Evolutionary conservation across 192 early-diverging fungal genomes (phyloP), one percentile per base, ranked within the genome.

Genomic region (Gigaspora rosea): DNA sequence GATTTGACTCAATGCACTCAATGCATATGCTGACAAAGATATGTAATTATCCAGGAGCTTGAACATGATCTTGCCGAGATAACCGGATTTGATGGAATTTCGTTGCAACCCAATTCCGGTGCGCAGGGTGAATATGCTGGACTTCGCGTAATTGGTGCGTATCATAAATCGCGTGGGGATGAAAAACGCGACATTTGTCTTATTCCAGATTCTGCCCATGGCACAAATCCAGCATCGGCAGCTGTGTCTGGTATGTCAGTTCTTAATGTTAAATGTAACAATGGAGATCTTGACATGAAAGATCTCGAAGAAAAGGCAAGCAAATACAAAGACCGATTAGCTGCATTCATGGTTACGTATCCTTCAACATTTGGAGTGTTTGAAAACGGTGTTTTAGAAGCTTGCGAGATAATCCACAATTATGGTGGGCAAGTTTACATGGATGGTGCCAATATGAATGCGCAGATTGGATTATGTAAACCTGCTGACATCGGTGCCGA

Each of bases 111-210:
- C 81, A 99, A 99, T 91, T 94, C 92, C 78, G 98, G 98, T 51
- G 98, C 98, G 16, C 98, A 99, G 86, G 98, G 98, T 80, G 98
- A 99, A 85, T 99, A 97, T 85, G 91, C 98, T 59, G 98, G 98
- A 79, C 91, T 99, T 50, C 93, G 96, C 58, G 88, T 89, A 50
- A 99, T 99, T 81, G 92, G 90, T 71, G 95, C 96, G n/a, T 98
- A 95, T 87, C 94, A 96, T 78, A 84, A 88, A 22, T 91, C 94
- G 49, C 87, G 89, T 61, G 95, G 96, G 71, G 88, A 99, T 67
- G 65, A 67, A 50, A 89, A 95, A 61, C 95, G 98, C 78, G 88
- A 97, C 80, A 86, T 99, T 46, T 97, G 96, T 81, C 86, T 99
- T 75, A 98, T 99, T 63, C 98, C 98, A 8, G 94, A 97, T 71